Conservation (phyloP, 2,329 filamentous ascomycete species). For the Zarea fungicola region DNA sequence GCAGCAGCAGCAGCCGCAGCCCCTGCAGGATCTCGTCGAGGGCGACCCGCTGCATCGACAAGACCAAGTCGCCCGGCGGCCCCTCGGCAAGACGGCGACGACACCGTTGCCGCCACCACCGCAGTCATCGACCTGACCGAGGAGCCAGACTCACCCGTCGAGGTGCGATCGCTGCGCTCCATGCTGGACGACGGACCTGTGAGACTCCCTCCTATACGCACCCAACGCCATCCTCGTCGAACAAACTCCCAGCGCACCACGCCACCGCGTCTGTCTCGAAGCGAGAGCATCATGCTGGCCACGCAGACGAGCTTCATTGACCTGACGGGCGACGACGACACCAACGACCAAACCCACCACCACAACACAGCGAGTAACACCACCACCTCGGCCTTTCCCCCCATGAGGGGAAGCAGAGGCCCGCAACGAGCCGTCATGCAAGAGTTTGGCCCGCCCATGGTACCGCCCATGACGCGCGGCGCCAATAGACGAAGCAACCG, state of each 20-base stretch:
- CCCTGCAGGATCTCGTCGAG: too few relatives aligned
- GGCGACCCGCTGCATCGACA: too few relatives aligned
- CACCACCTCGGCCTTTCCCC: too few relatives aligned
- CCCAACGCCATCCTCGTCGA: constrained; percentile 33
- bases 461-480: constrained; percentile 14
- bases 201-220: constrained; percentile 8
- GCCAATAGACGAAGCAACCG: constrained; percentile 7
- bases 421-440: too few relatives aligned
- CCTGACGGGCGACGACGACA: constrained; percentile 42
- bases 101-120: constrained; percentile 16
- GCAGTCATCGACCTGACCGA: constrained; percentile 45
- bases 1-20: constrained; percentile 1
- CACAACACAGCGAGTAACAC: too few relatives aligned
- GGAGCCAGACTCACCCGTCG: constrained; percentile 43
- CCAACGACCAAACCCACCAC: not conserved
- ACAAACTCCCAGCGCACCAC: constrained; percentile 36
- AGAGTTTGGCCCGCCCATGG: too few relatives aligned
- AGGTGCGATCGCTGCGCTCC: constrained; percentile 29
- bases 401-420: too few relatives aligned
- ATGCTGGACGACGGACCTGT: not conserved
- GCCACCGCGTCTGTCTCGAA: constrained; percentile 38
- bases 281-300: constrained; percentile 38
- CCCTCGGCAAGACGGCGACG: too few relatives aligned
- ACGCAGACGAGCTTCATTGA: constrained; percentile 41
- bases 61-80: too few relatives aligned